Evolutionary conservation across 495 filamentous ascomycete genomes (phyloP).

Genomic region (Lasiosphaeria miniovina): DNA sequence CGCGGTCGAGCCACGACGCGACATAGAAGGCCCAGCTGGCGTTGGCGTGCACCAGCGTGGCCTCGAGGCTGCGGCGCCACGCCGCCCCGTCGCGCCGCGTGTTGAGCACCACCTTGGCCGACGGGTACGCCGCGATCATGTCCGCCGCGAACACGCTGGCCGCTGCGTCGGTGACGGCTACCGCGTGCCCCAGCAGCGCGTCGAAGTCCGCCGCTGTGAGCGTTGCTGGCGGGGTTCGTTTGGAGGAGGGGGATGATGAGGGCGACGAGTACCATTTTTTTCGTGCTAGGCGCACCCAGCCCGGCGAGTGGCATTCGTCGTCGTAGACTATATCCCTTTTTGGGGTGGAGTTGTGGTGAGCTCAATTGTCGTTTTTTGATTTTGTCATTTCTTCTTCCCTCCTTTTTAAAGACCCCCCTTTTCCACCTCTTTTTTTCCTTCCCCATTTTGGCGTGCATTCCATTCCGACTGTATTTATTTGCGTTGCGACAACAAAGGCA

Average conservation of each 20-base stretch:
- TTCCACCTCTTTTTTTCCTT: no score
- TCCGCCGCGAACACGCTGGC: constrained; percentile 44
- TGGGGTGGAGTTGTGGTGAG: no score
- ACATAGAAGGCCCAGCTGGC: constrained; percentile 28
- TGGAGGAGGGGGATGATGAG: not conserved
- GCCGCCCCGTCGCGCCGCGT: constrained; percentile 34
- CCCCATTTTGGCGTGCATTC: no score
- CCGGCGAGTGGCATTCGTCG: constrained; percentile 55
- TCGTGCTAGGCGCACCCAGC: constrained; percentile 37
- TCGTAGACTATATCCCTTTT: constrained; percentile 51
- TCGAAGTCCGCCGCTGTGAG: constrained; percentile 54
- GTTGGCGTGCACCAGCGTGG: constrained; percentile 23
- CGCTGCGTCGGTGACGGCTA: constrained; percentile 41
- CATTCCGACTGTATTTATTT: no score
- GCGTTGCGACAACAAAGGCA: no score
- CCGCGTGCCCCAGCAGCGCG: constrained; percentile 39
- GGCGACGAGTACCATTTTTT: constrained; percentile 20
- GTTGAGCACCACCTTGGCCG: constrained; percentile 46
- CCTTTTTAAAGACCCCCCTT: no score
- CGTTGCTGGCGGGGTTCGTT: not conserved
- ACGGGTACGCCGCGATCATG: constrained; percentile 44
- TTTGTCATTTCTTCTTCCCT: no score
- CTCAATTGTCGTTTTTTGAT: no score
- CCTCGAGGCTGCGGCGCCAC: constrained; percentile 35
- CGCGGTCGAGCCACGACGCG: constrained; percentile 19